phyloP scores from a whole-genome alignment of 116 monocot species.

The Cymodocea nodosa region DNA sequence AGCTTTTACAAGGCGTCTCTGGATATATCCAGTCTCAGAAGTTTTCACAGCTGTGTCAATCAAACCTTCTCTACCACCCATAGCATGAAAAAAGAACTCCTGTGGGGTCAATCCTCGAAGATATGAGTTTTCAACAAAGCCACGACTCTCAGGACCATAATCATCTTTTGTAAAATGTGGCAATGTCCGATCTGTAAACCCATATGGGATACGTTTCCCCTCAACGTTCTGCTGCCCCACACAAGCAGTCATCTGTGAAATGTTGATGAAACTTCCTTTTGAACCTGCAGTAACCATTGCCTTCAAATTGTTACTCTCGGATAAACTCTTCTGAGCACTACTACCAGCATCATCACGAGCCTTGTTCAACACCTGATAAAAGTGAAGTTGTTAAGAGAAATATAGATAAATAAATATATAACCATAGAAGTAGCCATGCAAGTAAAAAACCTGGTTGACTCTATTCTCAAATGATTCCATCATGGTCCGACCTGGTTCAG shows the following conservation, averaged over 20 bases:
- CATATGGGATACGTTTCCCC: conserved; percentile 96
- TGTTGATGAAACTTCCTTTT: conserved; percentile 98
- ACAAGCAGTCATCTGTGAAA: conserved; percentile 99
- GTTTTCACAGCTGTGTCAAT: conserved; percentile 99
- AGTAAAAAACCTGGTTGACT: conserved; percentile 71
- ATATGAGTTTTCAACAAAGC: conserved; percentile 99
- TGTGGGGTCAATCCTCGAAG: conserved; percentile 95
- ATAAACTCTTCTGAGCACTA: conserved; percentile 95
- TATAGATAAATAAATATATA: neutral
- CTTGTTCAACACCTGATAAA: conserved; percentile 79
- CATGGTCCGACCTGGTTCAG: conserved; percentile 94
- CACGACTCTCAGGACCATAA: conserved; percentile 97
- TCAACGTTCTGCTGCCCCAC: conserved; percentile 99
- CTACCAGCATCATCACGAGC: conserved; percentile 98
- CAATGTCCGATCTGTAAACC: conserved; percentile 80
- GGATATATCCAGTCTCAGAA: conserved; percentile 98
- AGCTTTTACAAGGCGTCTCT: conserved; percentile 92
- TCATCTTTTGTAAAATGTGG: conserved; percentile 98
- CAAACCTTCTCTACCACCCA: conserved; percentile 99
- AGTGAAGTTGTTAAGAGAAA: conserved; percentile 1
- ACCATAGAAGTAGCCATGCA: neutral
- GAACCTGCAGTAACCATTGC: conserved; percentile 99
- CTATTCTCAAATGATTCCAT: conserved; percentile 97
- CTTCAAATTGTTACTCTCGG: conserved; percentile 96
- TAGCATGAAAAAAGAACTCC: conserved; percentile 99